Percentiles rank a stretch among this genome's conserved stretches.
Evolutionary conservation across 1,284 basidiomycete genomes (phyloP).

Genomic region (Malassezia brasiliensis): DNA sequence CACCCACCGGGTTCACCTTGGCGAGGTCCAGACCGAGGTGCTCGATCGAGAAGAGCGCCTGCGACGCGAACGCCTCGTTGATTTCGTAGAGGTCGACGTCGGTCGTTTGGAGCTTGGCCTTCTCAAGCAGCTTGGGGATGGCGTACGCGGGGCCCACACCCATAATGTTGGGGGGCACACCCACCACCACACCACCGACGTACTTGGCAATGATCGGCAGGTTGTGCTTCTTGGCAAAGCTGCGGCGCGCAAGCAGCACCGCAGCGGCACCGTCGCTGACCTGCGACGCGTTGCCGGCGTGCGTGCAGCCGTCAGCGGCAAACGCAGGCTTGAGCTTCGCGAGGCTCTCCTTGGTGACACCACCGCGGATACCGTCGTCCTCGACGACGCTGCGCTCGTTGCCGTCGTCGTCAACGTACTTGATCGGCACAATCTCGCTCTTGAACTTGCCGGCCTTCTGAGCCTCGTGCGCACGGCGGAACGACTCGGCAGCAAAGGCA

Average conservation of each 20-base stretch:
- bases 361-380: conserved; percentile 78
- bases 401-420: conserved; percentile 70
- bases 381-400: conserved; percentile 66
- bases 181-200: conserved; percentile 66
- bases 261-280: conserved; percentile 96
- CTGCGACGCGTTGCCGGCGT: conserved; percentile 84
- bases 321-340: conserved; percentile 90
- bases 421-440: conserved; percentile 77
- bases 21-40: conserved; percentile 49
- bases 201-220: conserved; percentile 89
- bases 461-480: conserved; percentile 71
- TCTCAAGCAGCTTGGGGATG: conserved; percentile 41
- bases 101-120: conserved; percentile 33
- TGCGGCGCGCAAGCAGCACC: conserved; percentile 76
- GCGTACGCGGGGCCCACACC: conserved; percentile 47
- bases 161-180: conserved; percentile 48
- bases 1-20: conserved; percentile 52
- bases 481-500: conserved; percentile 73
- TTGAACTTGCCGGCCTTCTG: conserved; percentile 82
- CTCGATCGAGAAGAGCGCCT: conserved; percentile 56
- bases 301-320: conserved; percentile 74
- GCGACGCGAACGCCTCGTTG: conserved; percentile 51
- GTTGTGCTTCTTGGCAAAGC: conserved; percentile 74
- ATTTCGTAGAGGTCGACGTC: conserved; percentile 46
- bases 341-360: conserved; percentile 77